Evolutionary conservation across 106 monocot species (phyloP), one percentile per base, ranked within the genome.

Genomic region (Ottelia alismoides): DNA sequence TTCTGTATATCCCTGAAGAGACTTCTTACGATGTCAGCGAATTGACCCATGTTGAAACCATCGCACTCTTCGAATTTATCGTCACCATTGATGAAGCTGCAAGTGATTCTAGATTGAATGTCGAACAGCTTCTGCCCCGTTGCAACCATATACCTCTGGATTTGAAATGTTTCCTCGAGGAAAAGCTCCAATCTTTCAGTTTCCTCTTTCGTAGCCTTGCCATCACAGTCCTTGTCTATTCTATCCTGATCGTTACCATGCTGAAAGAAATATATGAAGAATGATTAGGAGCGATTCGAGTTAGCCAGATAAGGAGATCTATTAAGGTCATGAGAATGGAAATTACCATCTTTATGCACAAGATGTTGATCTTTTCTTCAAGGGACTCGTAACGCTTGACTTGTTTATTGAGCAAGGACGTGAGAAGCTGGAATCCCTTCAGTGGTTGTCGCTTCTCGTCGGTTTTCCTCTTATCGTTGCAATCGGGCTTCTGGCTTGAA

Each of bases 131-230:
- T 90, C 66, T 90, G 90, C 0, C 80, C 90, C 17, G 84, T 78
- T 18, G 90, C 90, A 9, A 90, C 90, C 68, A 81, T 65, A 24
- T 72, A 72, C 35, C 84, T 74, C 25, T 89, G 83, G 26, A 90
- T 57, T 45, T 80, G 77, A 72, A 84, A 90, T 24, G 90, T 72
- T 53, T 90, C 90, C 47, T 81, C 90, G 1, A 90, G 79, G 47
- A 84, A 81, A 20, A 22, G 31, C 54, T 67, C 68, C 0, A 83
- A 75, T 20, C 51, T 44, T 21, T 61, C 65, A 1, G 58, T 84
- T 46, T 70, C 69, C 45, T 75, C 68, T 47, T 70, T 70, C 2
- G 50, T 44, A 55, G 32, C 72, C 21, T 56, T 58, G 49, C 22
- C 49, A 16, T 29, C 18, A 1, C 22, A 47, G 9, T 59, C 62